A percentile compares a stretch with the other conserved stretches of the same genome.
Evolutionary conservation across 2,329 filamentous ascomycete species (phyloP).

Genomic region (Fusarium algeriense): DNA sequence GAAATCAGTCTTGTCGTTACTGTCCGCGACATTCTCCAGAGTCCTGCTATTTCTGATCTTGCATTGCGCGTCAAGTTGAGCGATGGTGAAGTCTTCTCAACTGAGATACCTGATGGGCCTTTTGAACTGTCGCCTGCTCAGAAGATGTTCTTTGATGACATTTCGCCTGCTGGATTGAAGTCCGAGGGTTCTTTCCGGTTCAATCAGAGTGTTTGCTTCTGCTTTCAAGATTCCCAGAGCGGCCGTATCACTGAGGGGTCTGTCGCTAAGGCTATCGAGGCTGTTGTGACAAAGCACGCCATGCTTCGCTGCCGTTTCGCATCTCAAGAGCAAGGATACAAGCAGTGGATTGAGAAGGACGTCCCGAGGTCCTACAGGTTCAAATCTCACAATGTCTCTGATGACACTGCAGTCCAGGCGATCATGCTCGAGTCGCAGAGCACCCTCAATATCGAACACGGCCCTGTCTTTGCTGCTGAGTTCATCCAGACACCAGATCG

Average conservation of each 20-base stretch:
- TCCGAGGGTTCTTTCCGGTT: neutral
- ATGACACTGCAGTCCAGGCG: neutral
- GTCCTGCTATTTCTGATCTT: neutral
- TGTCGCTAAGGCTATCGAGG: neutral
- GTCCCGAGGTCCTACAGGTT: neutral
- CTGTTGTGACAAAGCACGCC: neutral
- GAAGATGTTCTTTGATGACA: neutral
- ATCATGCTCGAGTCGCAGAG: neutral
- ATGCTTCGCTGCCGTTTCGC: neutral
- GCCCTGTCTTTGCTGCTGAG: neutral
- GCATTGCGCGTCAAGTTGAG: neutral
- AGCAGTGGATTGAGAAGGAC: neutral
- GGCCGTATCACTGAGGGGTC: accelerated
- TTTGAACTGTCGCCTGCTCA: neutral
- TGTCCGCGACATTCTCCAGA: neutral
- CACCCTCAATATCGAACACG: neutral
- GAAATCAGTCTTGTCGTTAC: neutral
- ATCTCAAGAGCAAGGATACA: neutral
- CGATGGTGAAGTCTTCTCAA: neutral
- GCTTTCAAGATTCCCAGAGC: neutral
- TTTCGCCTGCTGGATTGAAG: neutral
- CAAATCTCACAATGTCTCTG: neutral
- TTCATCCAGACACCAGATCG: neutral
- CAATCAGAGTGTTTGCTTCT: neutral
- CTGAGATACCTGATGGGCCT: neutral